A percentile compares a stretch with the other conserved stretches of the same genome.
phyloP scores from a whole-genome alignment of 495 filamentous ascomycete species.

The Collariella sp. region DNA sequence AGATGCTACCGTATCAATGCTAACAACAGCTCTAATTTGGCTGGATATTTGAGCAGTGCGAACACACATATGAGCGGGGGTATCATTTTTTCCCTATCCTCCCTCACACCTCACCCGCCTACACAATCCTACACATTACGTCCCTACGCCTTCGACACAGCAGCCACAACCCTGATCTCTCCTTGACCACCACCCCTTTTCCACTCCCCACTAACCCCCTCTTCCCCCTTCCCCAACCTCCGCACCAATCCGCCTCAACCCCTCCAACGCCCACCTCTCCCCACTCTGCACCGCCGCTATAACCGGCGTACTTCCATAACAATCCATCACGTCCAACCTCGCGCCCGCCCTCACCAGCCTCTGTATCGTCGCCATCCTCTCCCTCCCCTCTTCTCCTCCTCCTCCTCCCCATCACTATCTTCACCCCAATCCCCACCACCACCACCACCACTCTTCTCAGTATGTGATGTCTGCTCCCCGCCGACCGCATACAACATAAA shows the following conservation, averaged over 20 bases:
- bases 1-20: too few species aligned
- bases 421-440: neutral
- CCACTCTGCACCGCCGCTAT: conserved; percentile 20
- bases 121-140: too few species aligned
- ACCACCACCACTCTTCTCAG: too few species aligned
- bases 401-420: conserved; percentile 10
- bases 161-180: neutral
- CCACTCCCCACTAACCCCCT: neutral
- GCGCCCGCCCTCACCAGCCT: conserved; percentile 25
- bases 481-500: conserved; percentile 28
- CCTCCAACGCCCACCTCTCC: conserved; percentile 16
- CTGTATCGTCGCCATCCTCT: conserved; percentile 22
- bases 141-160: too few species aligned
- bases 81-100: neutral
- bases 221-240: neutral
- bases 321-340: conserved; percentile 21
- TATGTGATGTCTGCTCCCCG: too few species aligned
- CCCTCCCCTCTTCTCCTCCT: neutral
- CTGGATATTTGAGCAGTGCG: too few species aligned
- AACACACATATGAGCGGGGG: too few species aligned
- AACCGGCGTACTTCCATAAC: conserved; percentile 26
- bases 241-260: conserved; percentile 16
- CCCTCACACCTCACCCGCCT: neutral
- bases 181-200: too few species aligned
- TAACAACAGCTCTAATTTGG: too few species aligned